phyloP scores from a whole-genome alignment of 768 basidiomycete genomes.

The Termitomyces sp. region DNA sequence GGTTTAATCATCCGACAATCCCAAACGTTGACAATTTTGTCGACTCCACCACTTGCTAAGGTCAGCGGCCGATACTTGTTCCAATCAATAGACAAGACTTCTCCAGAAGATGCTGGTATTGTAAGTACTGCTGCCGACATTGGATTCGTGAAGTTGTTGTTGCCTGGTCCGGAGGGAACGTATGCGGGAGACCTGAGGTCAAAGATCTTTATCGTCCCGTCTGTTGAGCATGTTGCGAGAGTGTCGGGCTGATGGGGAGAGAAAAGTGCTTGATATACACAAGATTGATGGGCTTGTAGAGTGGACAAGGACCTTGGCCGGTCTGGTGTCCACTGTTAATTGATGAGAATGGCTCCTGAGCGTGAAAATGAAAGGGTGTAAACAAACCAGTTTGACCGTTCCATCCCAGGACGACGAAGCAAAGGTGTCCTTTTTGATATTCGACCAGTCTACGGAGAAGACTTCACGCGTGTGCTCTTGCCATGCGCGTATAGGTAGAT shows the following conservation, averaged over 20 bases:
- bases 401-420: constrained; percentile 92
- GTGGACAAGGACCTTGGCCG: constrained; percentile 74
- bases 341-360: constrained; percentile 3
- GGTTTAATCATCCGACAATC: constrained; percentile 81
- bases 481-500: constrained; percentile 87
- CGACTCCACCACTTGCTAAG: constrained; percentile 76
- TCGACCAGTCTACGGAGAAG: constrained; percentile 94
- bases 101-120: constrained; percentile 70
- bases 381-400: constrained; percentile 74
- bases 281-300: constrained; percentile 75
- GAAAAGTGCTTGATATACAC: constrained; percentile 88
- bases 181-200: constrained; percentile 68
- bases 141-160: constrained; percentile 60
- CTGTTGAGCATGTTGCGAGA: constrained; percentile 79
- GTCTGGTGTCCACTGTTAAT: constrained; percentile 78
- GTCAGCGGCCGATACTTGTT: constrained; percentile 84
- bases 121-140: constrained; percentile 69
- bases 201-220: constrained; percentile 81
- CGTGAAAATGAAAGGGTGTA: background rate
- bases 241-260: constrained; percentile 87
- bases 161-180: constrained; percentile 38
- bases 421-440: constrained; percentile 84
- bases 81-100: constrained; percentile 84
- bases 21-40: constrained; percentile 73
- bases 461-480: constrained; percentile 93